These are phyloP conservation scores for Arthrobotrys pseudoclavata DNA, from an alignment of 2,329 filamentous ascomycete species.

Conservation along the genomic window DNA sequence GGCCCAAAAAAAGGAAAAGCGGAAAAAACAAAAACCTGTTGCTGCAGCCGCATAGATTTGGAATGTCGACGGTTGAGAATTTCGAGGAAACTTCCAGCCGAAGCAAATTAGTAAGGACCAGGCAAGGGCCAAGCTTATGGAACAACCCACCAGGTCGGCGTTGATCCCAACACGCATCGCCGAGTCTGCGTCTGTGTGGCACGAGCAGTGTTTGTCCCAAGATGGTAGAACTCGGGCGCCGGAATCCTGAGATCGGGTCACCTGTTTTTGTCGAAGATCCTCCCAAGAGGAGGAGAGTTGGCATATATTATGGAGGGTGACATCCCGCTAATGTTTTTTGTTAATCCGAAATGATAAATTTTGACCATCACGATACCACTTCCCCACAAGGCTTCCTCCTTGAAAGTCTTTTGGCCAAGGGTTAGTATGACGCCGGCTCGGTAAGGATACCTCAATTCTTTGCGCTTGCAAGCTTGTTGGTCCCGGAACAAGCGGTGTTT, in stretches of 20 bases:
- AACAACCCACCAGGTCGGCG: not conserved
- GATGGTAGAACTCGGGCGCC: slow-evolving; percentile 1
- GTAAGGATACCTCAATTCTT: not conserved
- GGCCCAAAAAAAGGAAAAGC: not conserved
- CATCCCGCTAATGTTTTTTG: not conserved
- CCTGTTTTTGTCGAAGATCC: not conserved
- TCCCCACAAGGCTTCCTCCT: not conserved
- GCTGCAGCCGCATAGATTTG: slow-evolving; percentile 14
- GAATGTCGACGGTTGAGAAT: not conserved
- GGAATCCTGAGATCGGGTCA: not conserved
- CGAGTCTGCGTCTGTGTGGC: slow-evolving; percentile 33
- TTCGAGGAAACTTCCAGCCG: not conserved
- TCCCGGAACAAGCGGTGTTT: slow-evolving; percentile 8
- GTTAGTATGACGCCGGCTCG: not conserved
- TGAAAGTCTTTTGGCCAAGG: not conserved
- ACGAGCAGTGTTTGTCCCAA: slow-evolving; percentile 11
- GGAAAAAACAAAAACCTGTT: not conserved
- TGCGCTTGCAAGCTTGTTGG: not conserved
- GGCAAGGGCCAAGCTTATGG: not conserved
- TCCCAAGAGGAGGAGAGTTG: not conserved
- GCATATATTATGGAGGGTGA: slow-evolving; percentile 9
- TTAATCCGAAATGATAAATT: not conserved
- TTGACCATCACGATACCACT: not conserved
- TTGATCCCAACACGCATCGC: slow-evolving; percentile 13
- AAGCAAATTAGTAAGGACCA: not conserved